Conservation (phyloP, 805 yeast species). For the Teunomyces atbi region DNA sequence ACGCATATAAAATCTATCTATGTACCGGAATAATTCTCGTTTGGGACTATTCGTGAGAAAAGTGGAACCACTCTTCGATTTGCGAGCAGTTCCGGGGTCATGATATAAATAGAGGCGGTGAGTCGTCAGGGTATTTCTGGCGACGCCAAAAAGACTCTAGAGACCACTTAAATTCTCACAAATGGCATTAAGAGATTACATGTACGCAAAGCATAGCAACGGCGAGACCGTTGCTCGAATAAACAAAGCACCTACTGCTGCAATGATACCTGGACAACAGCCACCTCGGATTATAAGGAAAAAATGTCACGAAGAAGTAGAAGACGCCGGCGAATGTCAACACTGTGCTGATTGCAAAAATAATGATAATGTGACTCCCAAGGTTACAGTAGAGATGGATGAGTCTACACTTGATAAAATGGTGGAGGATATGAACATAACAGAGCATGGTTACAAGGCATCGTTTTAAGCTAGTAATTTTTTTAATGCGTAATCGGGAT, state of each 20-base stretch:
- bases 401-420: conserved; percentile 4
- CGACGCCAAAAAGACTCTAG: neutral
- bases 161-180: neutral
- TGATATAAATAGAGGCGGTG: conserved; percentile 1
- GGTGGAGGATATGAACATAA: conserved; percentile 4
- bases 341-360: conserved; percentile 32
- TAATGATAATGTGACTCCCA: conserved; percentile 10
- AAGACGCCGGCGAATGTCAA: conserved; percentile 25
- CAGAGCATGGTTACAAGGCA: neutral
- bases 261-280: neutral
- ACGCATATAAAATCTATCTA: neutral
- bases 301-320: conserved; percentile 12
- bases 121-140: neutral
- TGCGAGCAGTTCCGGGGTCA: neutral
- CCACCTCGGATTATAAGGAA: neutral
- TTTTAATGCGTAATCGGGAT: neutral
- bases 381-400: conserved; percentile 11
- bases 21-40: neutral
- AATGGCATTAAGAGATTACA: conserved; percentile 43
- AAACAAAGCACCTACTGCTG: conserved; percentile 8
- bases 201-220: conserved; percentile 37
- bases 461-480: neutral
- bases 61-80: conserved; percentile 12
- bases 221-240: conserved; percentile 14
- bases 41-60: conserved; percentile 2